Percentiles rank a stretch among this genome's conserved stretches.
These are phyloP conservation scores for Zygosaccharomyces pseudobailii DNA, from an alignment of 1,139 yeast genomes.

Conservation along the genomic window DNA sequence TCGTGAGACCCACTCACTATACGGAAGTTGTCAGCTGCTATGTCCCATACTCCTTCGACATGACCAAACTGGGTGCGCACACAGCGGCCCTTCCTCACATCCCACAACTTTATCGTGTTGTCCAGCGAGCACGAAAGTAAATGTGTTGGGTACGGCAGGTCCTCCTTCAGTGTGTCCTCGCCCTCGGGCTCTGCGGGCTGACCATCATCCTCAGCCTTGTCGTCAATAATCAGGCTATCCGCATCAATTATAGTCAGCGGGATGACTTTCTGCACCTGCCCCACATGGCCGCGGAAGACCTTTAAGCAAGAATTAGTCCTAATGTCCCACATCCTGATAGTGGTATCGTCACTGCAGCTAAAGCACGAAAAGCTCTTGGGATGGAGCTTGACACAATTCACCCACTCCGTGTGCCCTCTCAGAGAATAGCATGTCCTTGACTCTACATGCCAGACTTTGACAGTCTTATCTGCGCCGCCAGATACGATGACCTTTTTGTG, in stretches of 20 bases:
- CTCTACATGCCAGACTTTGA: conserved; percentile 95
- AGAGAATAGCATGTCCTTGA: conserved; percentile 87
- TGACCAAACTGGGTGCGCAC: conserved; percentile 94
- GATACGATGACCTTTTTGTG: conserved; percentile 82
- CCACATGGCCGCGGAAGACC: conserved; percentile 60
- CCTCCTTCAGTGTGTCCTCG: conserved; percentile 20
- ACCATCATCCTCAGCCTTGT: conserved; percentile 23
- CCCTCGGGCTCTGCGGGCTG: conserved; percentile 10
- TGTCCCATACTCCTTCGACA: conserved; percentile 96
- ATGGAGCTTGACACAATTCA: conserved; percentile 83
- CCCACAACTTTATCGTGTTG: conserved; percentile 93
- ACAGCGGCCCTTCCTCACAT: conserved; percentile 78
- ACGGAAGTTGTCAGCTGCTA: conserved; percentile 91
- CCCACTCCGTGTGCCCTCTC: conserved; percentile 91
- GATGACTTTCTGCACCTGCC: conserved; percentile 86
- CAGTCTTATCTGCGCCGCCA: conserved; percentile 88
- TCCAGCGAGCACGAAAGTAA: conserved; percentile 83
- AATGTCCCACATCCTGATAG: conserved; percentile 93
- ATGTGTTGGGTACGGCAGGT: conserved; percentile 62
- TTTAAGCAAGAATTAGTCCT: conserved; percentile 71
- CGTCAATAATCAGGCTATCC: conserved; percentile 39
- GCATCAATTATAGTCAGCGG: conserved; percentile 58
- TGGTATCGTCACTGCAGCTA: conserved; percentile 87
- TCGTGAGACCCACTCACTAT: conserved; percentile 94
- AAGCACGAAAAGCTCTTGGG: conserved; percentile 72